Percentiles rank a stretch among this genome's conserved stretches.
These are phyloP conservation scores for Anthostomella pinea DNA, from an alignment of 2,329 filamentous ascomycete genomes.

Conservation along the genomic window DNA sequence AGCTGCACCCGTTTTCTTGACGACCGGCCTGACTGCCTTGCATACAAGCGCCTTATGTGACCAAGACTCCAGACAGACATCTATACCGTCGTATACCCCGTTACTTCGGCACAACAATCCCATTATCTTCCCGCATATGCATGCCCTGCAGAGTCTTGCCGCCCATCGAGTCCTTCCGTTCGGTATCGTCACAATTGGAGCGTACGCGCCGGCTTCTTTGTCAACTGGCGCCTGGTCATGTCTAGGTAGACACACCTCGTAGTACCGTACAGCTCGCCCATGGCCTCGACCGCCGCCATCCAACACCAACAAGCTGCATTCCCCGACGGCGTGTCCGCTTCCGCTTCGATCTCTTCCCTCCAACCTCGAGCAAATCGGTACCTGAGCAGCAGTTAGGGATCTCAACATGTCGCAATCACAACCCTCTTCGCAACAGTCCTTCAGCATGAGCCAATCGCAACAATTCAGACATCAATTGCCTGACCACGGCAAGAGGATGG, in stretches of 20 bases:
- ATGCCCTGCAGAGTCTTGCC: too few species aligned
- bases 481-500: conserved; percentile 34
- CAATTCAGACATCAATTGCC: conserved; percentile 41
- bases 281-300: conserved; percentile 39
- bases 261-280: conserved; percentile 22
- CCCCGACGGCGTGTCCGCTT: conserved; percentile 4
- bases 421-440: conserved; percentile 53
- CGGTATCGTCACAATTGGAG: too few species aligned
- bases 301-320: conserved; percentile 18
- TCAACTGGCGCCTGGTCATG: conserved; percentile 8
- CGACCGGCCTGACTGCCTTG: too few species aligned
- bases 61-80: too few species aligned
- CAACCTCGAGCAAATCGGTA: conserved; percentile 9
- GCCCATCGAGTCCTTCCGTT: too few species aligned
- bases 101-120: too few species aligned
- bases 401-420: conserved; percentile 47
- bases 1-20: too few species aligned
- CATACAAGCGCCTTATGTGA: too few species aligned
- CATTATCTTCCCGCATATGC: too few species aligned
- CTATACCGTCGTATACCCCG: too few species aligned
- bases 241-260: too few species aligned
- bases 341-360: conserved; percentile 2
- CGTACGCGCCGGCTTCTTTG: too few species aligned
- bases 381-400: conserved; percentile 22
- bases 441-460: conserved; percentile 51